phyloP scores from a whole-genome alignment of 2,329 filamentous ascomycete genomes.

The Arthrobotrys entomopaga region DNA sequence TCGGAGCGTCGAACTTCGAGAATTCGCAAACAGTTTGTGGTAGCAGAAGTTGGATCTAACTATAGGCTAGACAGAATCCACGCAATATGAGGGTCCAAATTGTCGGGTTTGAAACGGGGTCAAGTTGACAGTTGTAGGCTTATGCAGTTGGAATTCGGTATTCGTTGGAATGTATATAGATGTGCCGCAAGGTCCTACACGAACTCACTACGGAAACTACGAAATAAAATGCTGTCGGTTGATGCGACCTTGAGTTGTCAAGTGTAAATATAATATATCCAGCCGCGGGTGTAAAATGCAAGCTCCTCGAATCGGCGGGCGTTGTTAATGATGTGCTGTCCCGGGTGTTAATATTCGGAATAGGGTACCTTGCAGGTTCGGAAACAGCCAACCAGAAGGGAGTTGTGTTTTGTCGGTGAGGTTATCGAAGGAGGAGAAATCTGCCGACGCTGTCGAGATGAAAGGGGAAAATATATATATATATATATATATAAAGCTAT shows the following conservation, averaged over 20 bases:
- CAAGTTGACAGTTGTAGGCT: slow-evolving; percentile 40
- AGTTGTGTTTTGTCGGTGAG: slow-evolving; percentile 12
- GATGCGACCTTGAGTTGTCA: slow-evolving; percentile 51
- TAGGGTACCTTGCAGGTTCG: slow-evolving; percentile 41
- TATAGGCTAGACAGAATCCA: slow-evolving; percentile 32
- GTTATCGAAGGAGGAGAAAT: slow-evolving; percentile 29
- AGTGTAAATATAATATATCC: not conserved
- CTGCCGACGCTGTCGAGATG: slow-evolving; percentile 47
- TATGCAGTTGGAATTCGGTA: slow-evolving; percentile 21
- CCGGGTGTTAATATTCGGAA: slow-evolving; percentile 6
- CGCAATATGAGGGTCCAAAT: slow-evolving; percentile 34
- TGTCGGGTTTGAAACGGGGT: slow-evolving; percentile 33
- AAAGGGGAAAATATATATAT: not conserved
- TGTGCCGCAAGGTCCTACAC: slow-evolving; percentile 19
- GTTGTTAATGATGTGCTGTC: slow-evolving; percentile 14
- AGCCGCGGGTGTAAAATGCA: slow-evolving; percentile 22
- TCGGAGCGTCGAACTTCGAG: slow-evolving; percentile 31
- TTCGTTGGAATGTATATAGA: slow-evolving; percentile 9
- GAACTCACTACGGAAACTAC: slow-evolving; percentile 10
- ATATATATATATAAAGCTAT: no score
- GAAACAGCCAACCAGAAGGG: slow-evolving; percentile 39
- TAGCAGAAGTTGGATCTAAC: slow-evolving; percentile 29
- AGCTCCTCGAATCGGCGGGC: slow-evolving; percentile 39
- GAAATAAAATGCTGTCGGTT: slow-evolving; percentile 17
- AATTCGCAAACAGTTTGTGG: slow-evolving; percentile 15